These are phyloP conservation scores for Candolleomyces eurysporus DNA, from an alignment of 768 basidiomycete genomes.

Conservation along the genomic window DNA sequence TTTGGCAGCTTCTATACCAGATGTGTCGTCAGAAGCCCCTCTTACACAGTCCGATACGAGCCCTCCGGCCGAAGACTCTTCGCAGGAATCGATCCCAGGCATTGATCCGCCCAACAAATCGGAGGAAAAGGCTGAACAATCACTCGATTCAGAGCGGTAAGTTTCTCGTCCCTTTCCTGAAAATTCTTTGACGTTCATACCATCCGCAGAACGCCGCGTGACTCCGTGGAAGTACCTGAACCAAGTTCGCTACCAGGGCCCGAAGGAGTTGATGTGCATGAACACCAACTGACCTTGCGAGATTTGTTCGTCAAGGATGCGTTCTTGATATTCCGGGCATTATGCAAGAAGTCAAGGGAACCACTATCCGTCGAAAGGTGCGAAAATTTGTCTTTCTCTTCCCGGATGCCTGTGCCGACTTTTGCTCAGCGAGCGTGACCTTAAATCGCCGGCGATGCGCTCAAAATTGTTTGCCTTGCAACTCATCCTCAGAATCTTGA, in stretches of 20 bases:
- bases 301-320: constrained; percentile 97
- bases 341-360: constrained; percentile 99
- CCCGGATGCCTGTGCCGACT: constrained; percentile 12
- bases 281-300: constrained; percentile 60
- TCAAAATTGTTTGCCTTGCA: constrained; percentile 94
- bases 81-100: not conserved
- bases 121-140: not conserved
- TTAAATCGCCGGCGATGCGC: constrained; percentile 95
- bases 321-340: constrained; percentile 93
- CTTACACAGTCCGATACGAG: not conserved
- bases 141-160: not conserved
- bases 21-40: constrained; percentile 4
- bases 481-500: constrained; percentile 87
- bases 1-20: constrained; percentile 15
- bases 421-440: constrained; percentile 78
- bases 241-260: not conserved
- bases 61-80: not conserved
- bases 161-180: not conserved
- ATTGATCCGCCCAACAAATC: not conserved
- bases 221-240: not conserved
- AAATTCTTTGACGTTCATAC: not conserved
- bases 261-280: not conserved
- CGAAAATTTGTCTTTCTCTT: constrained; percentile 16
- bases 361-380: constrained; percentile 92
- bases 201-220: not conserved